Evolutionary conservation across 495 filamentous ascomycete species (phyloP).

Genomic region (Neohortaea acidophila): DNA sequence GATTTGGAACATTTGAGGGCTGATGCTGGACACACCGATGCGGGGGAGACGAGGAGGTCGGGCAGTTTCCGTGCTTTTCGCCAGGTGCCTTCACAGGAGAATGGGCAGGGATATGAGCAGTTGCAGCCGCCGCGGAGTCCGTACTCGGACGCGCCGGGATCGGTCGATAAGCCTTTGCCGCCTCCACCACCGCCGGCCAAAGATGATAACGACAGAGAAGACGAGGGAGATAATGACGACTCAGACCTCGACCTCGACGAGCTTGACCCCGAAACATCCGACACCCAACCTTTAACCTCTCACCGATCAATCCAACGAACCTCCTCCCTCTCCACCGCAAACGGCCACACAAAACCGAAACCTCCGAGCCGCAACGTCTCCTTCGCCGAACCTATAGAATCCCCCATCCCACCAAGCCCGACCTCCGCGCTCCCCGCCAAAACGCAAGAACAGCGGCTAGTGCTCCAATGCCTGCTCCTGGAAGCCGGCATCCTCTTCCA

Average conservation of each 20-base stretch:
- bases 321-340: conserved; percentile 10
- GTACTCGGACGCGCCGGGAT: conserved; percentile 4
- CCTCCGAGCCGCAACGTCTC: conserved; percentile 9
- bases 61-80: conserved; percentile 21
- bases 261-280: conserved; percentile 16
- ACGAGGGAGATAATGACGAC: conserved; percentile 21
- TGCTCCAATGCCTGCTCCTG: conserved; percentile 30
- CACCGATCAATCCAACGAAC: conserved; percentile 2
- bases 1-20: conserved; percentile 13
- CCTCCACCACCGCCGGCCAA: conserved; percentile 6
- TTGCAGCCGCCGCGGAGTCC: conserved; percentile 3
- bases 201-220: conserved; percentile 19
- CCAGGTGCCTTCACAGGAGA: conserved; percentile 3
- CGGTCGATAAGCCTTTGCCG: conserved; percentile 15
- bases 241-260: conserved; percentile 25
- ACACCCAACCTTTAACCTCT: conserved; percentile 7
- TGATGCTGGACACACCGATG: background rate
- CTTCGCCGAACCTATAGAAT: conserved; percentile 6
- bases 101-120: conserved; percentile 3
- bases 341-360: conserved; percentile 5
- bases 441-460: conserved; percentile 24
- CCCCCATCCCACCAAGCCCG: conserved; percentile 1
- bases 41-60: conserved; percentile 3
- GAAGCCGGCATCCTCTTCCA: conserved; percentile 39
- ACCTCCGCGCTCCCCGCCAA: conserved; percentile 5